phyloP scores from a whole-genome alignment of 805 yeast genomes.

The Torulaspora gathmanii region DNA sequence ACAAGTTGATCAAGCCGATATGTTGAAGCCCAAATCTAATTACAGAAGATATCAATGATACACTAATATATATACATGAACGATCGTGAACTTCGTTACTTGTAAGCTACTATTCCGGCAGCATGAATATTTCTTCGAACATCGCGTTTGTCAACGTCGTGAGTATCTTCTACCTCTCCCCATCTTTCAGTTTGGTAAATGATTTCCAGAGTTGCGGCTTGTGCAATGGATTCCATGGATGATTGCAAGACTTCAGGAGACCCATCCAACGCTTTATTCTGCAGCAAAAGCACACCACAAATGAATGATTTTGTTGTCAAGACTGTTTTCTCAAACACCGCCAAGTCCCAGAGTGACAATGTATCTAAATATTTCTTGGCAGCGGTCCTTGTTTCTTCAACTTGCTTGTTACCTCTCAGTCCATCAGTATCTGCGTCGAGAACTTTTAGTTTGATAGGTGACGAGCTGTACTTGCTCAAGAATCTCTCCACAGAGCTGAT shows the following conservation, averaged over 20 bases:
- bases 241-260: conserved; percentile 32
- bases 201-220: conserved; percentile 74
- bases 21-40: not conserved
- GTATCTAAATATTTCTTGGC: conserved; percentile 61
- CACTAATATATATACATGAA: conserved; percentile 6
- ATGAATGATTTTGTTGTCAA: conserved; percentile 81
- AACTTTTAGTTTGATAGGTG: conserved; percentile 44
- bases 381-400: conserved; percentile 51
- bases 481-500: conserved; percentile 60
- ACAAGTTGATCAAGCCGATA: conserved; percentile 15
- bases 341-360: conserved; percentile 70
- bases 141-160: conserved; percentile 93
- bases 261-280: conserved; percentile 36
- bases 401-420: conserved; percentile 73
- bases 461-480: conserved; percentile 39
- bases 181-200: conserved; percentile 81
- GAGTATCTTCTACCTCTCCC: conserved; percentile 99
- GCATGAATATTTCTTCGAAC: conserved; percentile 75
- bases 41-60: conserved; percentile 2
- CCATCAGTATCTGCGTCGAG: conserved; percentile 83
- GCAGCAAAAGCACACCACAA: conserved; percentile 66
- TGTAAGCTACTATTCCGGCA: conserved; percentile 57
- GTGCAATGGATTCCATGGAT: conserved; percentile 65
- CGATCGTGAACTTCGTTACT: not conserved
- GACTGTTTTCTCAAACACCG: conserved; percentile 87